phyloP scores from a whole-genome alignment of 441 rosid genomes.

The Mallotus repandus region DNA sequence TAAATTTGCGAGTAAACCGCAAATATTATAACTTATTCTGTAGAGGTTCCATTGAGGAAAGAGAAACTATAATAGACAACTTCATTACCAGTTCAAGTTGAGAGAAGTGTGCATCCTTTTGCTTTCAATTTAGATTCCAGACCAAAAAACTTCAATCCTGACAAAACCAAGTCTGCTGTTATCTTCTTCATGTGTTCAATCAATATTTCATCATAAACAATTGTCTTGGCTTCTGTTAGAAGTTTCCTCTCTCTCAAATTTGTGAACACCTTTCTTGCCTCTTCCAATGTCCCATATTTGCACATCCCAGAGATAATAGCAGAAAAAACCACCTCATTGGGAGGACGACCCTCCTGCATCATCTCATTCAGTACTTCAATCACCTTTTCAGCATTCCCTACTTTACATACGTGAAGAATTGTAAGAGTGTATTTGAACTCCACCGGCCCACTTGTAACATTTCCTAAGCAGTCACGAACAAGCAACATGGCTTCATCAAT shows the following conservation, averaged over 20 bases:
- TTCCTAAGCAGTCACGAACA: conserved; percentile 81
- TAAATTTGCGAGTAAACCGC: background rate
- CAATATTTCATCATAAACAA: conserved; percentile 71
- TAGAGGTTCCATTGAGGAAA: background rate
- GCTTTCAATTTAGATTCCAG: conserved; percentile 78
- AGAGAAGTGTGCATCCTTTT: conserved; percentile 59
- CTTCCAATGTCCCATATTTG: conserved; percentile 74
- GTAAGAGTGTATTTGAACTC: conserved; percentile 71
- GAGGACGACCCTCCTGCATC: conserved; percentile 61
- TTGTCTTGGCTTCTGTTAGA: conserved; percentile 61
- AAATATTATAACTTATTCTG: background rate
- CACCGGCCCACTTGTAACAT: conserved; percentile 63
- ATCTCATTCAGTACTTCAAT: conserved; percentile 72
- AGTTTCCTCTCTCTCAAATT: conserved; percentile 49
- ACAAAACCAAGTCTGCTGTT: conserved; percentile 73
- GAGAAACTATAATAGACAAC: background rate
- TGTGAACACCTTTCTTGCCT: conserved; percentile 68
- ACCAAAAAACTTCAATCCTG: conserved; percentile 80
- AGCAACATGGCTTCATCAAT: conserved; percentile 79
- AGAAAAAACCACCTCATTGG: conserved; percentile 56
- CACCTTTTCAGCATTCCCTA: conserved; percentile 52
- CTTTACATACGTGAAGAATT: conserved; percentile 59
- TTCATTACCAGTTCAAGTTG: conserved; percentile 28
- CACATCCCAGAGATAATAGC: conserved; percentile 74
- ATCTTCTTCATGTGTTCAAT: conserved; percentile 79